Evolutionary conservation across 2,329 filamentous ascomycete species (phyloP).

Genomic region (Monosporascus sp.): DNA sequence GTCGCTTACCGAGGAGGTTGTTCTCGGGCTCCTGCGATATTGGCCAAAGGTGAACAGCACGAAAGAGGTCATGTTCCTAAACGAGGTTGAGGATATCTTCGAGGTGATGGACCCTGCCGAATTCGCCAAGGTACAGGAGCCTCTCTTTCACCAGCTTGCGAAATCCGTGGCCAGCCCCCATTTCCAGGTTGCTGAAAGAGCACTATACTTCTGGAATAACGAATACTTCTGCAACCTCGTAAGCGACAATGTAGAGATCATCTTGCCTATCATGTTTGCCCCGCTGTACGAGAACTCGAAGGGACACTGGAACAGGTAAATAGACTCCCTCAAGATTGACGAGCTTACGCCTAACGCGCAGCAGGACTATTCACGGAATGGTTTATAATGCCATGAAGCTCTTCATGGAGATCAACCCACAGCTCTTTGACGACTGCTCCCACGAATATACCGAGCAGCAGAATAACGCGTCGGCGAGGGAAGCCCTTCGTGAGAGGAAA

Average conservation of each 20-base stretch:
- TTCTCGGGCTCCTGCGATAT: constrained; percentile 88
- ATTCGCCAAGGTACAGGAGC: constrained; percentile 97
- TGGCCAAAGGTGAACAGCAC: constrained; percentile 99
- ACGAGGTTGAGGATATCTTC: constrained; percentile 98
- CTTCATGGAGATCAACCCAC: constrained; percentile 99
- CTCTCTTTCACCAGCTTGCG: constrained; percentile 91
- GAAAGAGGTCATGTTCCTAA: constrained; percentile 99
- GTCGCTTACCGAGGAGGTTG: constrained; percentile 93
- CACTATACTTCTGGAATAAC: constrained; percentile 99
- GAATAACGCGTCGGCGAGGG: constrained; percentile 80
- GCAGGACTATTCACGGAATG: constrained; percentile 97
- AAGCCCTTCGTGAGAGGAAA: constrained; percentile 75
- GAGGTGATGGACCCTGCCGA: constrained; percentile 99
- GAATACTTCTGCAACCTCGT: constrained; percentile 99
- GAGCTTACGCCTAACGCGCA: constrained; percentile 24
- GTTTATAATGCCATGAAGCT: constrained; percentile 99
- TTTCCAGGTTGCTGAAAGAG: constrained; percentile 96
- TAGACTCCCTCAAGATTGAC: constrained; percentile 1
- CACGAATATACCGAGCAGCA: constrained; percentile 97
- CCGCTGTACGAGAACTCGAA: constrained; percentile 98
- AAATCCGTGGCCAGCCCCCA: constrained; percentile 98
- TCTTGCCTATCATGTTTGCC: constrained; percentile 98
- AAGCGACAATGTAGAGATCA: constrained; percentile 97
- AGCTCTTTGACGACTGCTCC: constrained; percentile 96
- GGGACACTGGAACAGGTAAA: constrained; percentile 96